Conservation (phyloP, 2,329 filamentous ascomycete species). For the Lasiodiplodia citricola region DNA sequence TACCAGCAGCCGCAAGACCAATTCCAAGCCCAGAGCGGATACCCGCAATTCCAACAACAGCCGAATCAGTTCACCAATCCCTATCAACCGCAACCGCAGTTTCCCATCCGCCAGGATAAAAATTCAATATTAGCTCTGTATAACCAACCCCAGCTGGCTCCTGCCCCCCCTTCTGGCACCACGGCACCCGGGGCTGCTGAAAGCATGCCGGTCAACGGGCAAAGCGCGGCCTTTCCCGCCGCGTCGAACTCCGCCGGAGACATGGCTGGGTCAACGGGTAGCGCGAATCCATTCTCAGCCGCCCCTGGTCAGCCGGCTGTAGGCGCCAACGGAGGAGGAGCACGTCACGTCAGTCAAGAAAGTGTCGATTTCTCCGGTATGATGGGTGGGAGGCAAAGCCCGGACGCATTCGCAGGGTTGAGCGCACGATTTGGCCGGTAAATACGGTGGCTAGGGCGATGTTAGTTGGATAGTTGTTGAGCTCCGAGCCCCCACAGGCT, state of each 20-base stretch:
- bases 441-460: not conserved
- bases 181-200: slow-evolving; percentile 27
- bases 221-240: slow-evolving; percentile 47
- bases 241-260: slow-evolving; percentile 11
- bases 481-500: not conserved
- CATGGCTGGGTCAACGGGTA: slow-evolving; percentile 43
- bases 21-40: slow-evolving; percentile 25
- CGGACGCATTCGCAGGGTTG: slow-evolving; percentile 78
- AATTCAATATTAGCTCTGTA: slow-evolving; percentile 78
- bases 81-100: slow-evolving; percentile 43
- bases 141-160: slow-evolving; percentile 62
- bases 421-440: slow-evolving; percentile 55
- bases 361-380: slow-evolving; percentile 69
- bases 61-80: slow-evolving; percentile 41
- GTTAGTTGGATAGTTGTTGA: not conserved
- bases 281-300: slow-evolving; percentile 62
- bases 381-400: slow-evolving; percentile 72
- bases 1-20: slow-evolving; percentile 28
- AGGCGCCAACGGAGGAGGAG: slow-evolving; percentile 29
- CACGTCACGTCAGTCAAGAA: slow-evolving; percentile 67
- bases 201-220: slow-evolving; percentile 36
- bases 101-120: slow-evolving; percentile 64
- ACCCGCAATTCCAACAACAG: slow-evolving; percentile 34
- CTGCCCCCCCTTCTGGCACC: slow-evolving; percentile 46
- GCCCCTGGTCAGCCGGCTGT: slow-evolving; percentile 29